Conservation (phyloP, 2,329 filamentous ascomycete species). For the Colletotrichum spinosum region DNA sequence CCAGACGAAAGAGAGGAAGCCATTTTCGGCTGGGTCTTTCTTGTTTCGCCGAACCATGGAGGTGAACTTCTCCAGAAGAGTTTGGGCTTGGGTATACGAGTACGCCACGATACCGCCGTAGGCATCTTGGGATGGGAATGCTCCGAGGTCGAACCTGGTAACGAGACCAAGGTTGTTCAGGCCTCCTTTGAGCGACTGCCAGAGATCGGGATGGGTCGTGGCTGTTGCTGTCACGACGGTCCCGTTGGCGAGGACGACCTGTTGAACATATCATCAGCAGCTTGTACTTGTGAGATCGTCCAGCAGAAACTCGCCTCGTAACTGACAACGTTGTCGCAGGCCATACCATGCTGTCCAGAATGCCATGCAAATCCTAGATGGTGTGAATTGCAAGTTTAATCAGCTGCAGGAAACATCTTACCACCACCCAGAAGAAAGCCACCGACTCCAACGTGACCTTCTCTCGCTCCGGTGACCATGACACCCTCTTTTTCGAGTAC, state of each 20-base stretch:
- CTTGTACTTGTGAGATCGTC: neutral
- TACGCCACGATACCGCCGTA: conserved; percentile 22
- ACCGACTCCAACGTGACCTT: conserved; percentile 41
- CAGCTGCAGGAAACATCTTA: neutral
- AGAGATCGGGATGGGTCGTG: conserved; percentile 52
- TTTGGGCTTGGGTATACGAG: neutral
- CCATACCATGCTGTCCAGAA: conserved; percentile 40
- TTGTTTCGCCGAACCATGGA: conserved; percentile 13
- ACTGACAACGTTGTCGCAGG: conserved; percentile 53
- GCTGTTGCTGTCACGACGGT: conserved; percentile 51
- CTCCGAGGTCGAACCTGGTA: conserved; percentile 46
- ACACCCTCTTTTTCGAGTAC: conserved; percentile 37
- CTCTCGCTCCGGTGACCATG: conserved; percentile 41
- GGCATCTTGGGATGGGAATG: conserved; percentile 36
- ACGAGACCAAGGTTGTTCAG: conserved; percentile 56
- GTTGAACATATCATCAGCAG: neutral
- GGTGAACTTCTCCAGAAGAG: neutral
- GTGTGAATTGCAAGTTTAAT: neutral
- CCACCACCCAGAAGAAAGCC: conserved; percentile 46
- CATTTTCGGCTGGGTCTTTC: neutral
- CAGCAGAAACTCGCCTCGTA: conserved; percentile 3
- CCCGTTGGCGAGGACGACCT: conserved; percentile 57
- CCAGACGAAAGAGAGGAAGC: neutral
- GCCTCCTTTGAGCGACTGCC: conserved; percentile 57
- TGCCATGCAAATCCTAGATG: conserved; percentile 39